A percentile compares a stretch with the other conserved stretches of the same genome.
phyloP scores from a whole-genome alignment of 2,329 filamentous ascomycete genomes.

The Apiospora aurea region DNA sequence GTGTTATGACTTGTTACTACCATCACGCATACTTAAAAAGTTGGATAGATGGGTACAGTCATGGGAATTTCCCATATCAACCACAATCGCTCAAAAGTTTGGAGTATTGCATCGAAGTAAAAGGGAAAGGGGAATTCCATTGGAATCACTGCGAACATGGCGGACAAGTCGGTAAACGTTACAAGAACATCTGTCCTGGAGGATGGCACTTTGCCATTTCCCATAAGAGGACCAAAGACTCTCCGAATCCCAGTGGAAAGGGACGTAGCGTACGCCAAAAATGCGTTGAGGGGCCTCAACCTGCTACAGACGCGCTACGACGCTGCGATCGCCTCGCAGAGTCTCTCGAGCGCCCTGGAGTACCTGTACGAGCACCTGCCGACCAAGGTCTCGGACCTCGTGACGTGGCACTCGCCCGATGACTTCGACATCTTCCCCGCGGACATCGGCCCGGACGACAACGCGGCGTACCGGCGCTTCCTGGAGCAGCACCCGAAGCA shows the following conservation, averaged over 20 bases:
- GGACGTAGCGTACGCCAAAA: background rate
- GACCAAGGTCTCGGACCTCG: background rate
- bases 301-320: background rate
- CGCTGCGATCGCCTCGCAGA: background rate
- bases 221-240: background rate
- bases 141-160: background rate
- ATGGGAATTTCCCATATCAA: background rate
- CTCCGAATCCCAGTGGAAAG: background rate
- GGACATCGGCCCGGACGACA: background rate
- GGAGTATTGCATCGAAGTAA: background rate
- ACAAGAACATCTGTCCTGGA: constrained; percentile 13
- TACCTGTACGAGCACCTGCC: constrained; percentile 15
- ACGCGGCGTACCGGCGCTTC: background rate
- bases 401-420: background rate
- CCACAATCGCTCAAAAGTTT: background rate
- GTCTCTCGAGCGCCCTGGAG: background rate
- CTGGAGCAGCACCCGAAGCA: background rate
- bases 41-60: background rate
- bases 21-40: background rate
- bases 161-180: background rate
- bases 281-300: constrained; percentile 3
- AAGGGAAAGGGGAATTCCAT: background rate
- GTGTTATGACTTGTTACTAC: background rate
- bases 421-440: background rate
- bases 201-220: background rate